Conservation (phyloP, 495 filamentous ascomycete genomes). For the Aspergillus cristatus region DNA sequence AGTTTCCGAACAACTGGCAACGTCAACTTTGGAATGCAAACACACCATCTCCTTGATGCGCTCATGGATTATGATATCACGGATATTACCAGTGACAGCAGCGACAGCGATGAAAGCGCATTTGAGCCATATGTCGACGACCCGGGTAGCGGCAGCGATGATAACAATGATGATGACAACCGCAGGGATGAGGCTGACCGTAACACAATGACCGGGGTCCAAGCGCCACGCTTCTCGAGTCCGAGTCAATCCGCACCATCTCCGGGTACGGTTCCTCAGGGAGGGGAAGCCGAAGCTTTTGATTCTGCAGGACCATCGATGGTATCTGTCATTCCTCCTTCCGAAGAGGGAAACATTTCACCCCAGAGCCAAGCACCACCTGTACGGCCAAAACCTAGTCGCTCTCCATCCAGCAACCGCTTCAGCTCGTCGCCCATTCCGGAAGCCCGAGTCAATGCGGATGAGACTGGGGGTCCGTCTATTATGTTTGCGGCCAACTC, state of each 20-base stretch:
- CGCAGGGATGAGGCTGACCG: not conserved
- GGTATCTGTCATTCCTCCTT: conserved; percentile 29
- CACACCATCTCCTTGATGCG: conserved; percentile 58
- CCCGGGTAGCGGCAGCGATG: conserved; percentile 2
- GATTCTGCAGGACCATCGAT: conserved; percentile 9
- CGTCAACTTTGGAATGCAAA: conserved; percentile 65
- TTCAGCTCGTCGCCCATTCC: conserved; percentile 73
- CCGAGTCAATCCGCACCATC: too few species aligned
- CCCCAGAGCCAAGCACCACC: conserved; percentile 18
- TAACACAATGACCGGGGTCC: too few species aligned
- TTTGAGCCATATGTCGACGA: conserved; percentile 23
- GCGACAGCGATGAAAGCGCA: conserved; percentile 37
- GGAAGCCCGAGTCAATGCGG: conserved; percentile 54
- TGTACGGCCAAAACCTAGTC: conserved; percentile 20
- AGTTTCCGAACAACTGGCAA: conserved; percentile 53
- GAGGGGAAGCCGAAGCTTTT: too few species aligned
- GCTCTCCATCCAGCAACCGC: conserved; percentile 36
- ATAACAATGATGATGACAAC: conserved; percentile 9
- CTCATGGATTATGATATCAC: conserved; percentile 47
- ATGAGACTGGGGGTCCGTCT: conserved; percentile 56
- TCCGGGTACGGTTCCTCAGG: too few species aligned
- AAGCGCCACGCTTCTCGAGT: too few species aligned
- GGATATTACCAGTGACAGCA: conserved; percentile 39
- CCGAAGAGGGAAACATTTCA: conserved; percentile 35
- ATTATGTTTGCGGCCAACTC: conserved; percentile 66